Evolutionary conservation across 306 rosid species (phyloP).

Genomic region (Glycine latifolia): DNA sequence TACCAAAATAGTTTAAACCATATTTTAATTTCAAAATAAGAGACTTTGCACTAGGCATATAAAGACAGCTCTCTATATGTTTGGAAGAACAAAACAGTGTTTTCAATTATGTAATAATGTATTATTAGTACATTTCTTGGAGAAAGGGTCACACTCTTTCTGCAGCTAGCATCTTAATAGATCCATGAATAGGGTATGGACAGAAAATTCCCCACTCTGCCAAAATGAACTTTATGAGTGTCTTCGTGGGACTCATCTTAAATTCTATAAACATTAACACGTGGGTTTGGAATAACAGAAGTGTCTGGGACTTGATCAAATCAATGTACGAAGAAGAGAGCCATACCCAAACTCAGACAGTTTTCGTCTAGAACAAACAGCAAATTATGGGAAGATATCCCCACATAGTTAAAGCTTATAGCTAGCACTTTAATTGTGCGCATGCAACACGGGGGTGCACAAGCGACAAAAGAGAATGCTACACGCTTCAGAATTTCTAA

Average conservation of each 20-base stretch:
- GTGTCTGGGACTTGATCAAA: constrained; percentile 35
- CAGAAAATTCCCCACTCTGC: constrained; percentile 43
- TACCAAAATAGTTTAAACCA: constrained; percentile 25
- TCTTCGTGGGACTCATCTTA: constrained; percentile 27
- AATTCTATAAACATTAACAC: constrained; percentile 36
- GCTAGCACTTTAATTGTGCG: constrained; percentile 26
- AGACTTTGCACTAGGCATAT: constrained; percentile 45
- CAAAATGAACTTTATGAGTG: constrained; percentile 36
- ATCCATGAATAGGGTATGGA: constrained; percentile 35
- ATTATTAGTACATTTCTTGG: constrained; percentile 16
- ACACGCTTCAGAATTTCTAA: constrained; percentile 13
- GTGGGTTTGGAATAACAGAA: constrained; percentile 46
- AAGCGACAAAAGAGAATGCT: constrained; percentile 28
- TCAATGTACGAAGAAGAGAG: constrained; percentile 39
- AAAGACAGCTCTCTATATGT: constrained; percentile 32
- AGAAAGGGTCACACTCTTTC: constrained; percentile 30
- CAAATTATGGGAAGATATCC: constrained; percentile 38
- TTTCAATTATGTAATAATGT: constrained; percentile 19
- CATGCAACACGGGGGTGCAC: constrained; percentile 22
- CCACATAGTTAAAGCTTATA: neutral
- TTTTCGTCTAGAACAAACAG: constrained; percentile 7
- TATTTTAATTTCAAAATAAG: constrained; percentile 29
- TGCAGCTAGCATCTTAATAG: constrained; percentile 36
- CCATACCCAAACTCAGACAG: constrained; percentile 26
- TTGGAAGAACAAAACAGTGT: constrained; percentile 40